A percentile compares a stretch with the other conserved stretches of the same genome.
Evolutionary conservation across 2,329 filamentous ascomycete species (phyloP).

Genomic region (Colletotrichum phormii): DNA sequence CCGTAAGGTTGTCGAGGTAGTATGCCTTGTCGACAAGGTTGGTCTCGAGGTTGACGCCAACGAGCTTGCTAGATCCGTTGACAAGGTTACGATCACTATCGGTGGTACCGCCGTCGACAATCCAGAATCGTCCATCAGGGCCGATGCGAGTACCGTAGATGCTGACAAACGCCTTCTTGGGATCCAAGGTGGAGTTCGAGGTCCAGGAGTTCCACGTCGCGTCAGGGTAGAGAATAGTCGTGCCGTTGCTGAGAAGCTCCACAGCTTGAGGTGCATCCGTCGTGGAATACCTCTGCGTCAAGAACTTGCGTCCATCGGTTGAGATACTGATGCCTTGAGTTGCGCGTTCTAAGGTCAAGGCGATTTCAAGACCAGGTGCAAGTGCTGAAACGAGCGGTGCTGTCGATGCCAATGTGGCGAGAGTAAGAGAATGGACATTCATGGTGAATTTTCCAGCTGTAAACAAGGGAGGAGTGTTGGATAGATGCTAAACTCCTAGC

Average conservation of each 20-base stretch:
- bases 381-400: neutral
- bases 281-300: conserved; percentile 16
- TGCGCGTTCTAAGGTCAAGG: neutral
- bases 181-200: conserved; percentile 1
- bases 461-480: too few relatives aligned
- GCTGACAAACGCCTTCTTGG: conserved; percentile 15
- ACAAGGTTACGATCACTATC: neutral
- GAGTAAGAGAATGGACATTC: neutral
- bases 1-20: conserved; percentile 7
- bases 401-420: neutral
- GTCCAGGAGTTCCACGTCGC: conserved; percentile 13
- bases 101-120: conserved; percentile 8
- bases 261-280: conserved; percentile 6
- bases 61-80: conserved; percentile 13
- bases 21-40: conserved; percentile 17
- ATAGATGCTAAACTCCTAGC: too few relatives aligned
- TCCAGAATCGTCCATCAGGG: conserved; percentile 14
- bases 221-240: neutral
- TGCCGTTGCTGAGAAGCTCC: conserved; percentile 4
- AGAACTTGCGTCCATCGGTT: conserved; percentile 2
- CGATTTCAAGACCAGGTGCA: neutral
- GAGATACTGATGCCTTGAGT: conserved; percentile 23
- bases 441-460: neutral
- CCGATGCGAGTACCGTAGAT: conserved; percentile 11
- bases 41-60: conserved; percentile 7